These are phyloP conservation scores for Rehmannia glutinosa DNA, from an alignment of 257 asterid species.

Conservation along the genomic window DNA sequence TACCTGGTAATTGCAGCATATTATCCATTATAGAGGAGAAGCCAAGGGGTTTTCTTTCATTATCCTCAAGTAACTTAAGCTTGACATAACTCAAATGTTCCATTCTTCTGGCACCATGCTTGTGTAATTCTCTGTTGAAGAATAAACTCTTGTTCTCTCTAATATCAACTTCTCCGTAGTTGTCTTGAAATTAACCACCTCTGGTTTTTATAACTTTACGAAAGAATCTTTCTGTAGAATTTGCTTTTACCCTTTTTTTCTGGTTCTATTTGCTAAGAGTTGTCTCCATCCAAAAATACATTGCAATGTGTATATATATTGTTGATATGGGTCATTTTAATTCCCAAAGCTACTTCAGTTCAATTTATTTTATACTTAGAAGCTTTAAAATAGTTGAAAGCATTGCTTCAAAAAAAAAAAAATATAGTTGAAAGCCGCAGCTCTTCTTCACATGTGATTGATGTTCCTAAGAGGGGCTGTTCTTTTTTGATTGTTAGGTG, in stretches of 20 bases:
- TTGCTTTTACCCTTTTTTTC: not conserved
- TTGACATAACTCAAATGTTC: too few species aligned
- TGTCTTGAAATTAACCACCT: not conserved
- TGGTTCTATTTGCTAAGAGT: not conserved
- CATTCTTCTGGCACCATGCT: too few species aligned
- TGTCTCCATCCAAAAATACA: constrained; percentile 11
- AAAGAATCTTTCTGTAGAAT: not conserved
- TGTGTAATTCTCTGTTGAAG: too few species aligned
- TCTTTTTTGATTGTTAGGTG: constrained; percentile 46
- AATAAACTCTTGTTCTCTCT: too few species aligned
- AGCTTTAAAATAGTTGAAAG: constrained; percentile 8
- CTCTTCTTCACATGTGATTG: constrained; percentile 4
- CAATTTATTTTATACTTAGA: not conserved
- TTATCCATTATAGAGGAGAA: too few species aligned
- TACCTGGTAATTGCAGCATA: too few species aligned
- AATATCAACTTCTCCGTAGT: too few species aligned
- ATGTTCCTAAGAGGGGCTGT: constrained; percentile 14
- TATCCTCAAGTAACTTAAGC: too few species aligned
- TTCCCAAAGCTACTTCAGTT: not conserved
- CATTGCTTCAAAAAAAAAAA: too few species aligned
- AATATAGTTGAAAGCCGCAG: not conserved
- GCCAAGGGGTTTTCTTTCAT: too few species aligned
- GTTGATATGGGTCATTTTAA: too few species aligned
- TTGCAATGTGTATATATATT: too few species aligned
- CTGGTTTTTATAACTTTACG: not conserved